phyloP scores from a whole-genome alignment of 768 basidiomycete genomes.

The Hypholoma fasciculare region DNA sequence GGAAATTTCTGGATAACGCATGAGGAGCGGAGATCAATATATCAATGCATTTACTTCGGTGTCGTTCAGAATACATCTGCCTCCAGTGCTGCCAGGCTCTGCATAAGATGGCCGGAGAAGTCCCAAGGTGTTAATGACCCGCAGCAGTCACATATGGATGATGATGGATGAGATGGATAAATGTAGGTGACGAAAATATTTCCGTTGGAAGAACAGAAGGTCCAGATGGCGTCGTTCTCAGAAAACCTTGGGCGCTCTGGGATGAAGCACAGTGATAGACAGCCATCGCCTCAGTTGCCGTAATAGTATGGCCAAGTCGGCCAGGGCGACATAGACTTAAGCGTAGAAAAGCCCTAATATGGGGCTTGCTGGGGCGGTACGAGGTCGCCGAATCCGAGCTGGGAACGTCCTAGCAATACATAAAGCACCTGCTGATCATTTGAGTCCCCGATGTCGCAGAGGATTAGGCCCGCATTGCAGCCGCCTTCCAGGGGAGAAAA shows the following conservation, averaged over 20 bases:
- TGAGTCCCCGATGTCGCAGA: neutral
- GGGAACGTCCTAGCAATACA: neutral
- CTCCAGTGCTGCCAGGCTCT: neutral
- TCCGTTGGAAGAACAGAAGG: no score
- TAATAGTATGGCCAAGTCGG: no score
- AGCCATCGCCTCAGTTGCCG: no score
- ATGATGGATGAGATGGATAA: neutral
- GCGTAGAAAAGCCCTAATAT: no score
- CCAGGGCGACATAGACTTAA: no score
- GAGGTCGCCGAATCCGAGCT: no score
- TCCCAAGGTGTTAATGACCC: neutral
- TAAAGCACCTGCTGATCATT: neutral
- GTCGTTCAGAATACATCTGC: neutral
- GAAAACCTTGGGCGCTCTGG: no score
- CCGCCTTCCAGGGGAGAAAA: neutral
- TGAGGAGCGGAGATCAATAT: conserved; percentile 2
- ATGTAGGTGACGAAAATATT: neutral
- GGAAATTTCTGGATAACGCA: neutral
- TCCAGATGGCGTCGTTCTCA: no score
- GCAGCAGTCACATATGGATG: neutral
- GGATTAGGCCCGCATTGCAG: neutral
- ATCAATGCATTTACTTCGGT: neutral
- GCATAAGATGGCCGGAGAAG: neutral
- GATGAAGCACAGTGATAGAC: no score
- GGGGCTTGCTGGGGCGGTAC: no score